Evolutionary conservation across 805 yeast species (phyloP).

Genomic region (Ogataea saltuana): DNA sequence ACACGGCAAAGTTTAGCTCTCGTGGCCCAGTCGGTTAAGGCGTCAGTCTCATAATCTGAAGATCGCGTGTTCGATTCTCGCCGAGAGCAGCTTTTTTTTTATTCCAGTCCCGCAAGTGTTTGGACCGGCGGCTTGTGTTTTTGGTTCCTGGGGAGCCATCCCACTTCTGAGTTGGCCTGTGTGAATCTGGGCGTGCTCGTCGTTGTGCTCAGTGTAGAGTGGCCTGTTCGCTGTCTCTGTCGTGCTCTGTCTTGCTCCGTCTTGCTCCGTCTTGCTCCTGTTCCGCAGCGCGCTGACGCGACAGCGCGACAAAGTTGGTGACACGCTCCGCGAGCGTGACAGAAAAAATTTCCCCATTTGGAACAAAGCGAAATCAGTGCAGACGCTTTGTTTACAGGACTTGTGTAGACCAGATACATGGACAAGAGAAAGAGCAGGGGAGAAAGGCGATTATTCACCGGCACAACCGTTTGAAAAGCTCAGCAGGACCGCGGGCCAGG

Average conservation of each 20-base stretch:
- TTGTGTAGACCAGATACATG: too few species aligned
- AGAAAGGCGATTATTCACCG: too few species aligned
- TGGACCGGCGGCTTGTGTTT: background rate
- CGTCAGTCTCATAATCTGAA: constrained; percentile 44
- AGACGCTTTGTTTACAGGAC: constrained; percentile 8
- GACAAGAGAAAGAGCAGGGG: too few species aligned
- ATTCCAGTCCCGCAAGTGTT: too few species aligned
- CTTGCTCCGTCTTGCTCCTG: background rate
- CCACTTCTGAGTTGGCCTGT: too few species aligned
- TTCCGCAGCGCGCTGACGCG: too few species aligned
- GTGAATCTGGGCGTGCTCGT: too few species aligned
- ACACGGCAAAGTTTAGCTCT: constrained; percentile 24
- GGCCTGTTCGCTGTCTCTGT: too few species aligned
- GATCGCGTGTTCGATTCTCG: constrained; percentile 44
- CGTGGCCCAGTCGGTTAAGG: constrained; percentile 44
- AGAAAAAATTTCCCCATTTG: constrained; percentile 3
- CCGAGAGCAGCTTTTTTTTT: constrained; percentile 34
- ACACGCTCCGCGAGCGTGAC: too few species aligned
- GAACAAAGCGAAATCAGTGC: constrained; percentile 5
- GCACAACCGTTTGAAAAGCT: background rate
- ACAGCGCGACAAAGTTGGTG: too few species aligned
- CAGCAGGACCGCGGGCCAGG: background rate
- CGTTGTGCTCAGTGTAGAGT: too few species aligned
- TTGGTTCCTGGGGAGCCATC: too few species aligned
- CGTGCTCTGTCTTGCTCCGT: background rate